Base-by-base conservation (phyloP, 2,329 filamentous ascomycete genomes). In the Lachnellula hyalina region DNA sequence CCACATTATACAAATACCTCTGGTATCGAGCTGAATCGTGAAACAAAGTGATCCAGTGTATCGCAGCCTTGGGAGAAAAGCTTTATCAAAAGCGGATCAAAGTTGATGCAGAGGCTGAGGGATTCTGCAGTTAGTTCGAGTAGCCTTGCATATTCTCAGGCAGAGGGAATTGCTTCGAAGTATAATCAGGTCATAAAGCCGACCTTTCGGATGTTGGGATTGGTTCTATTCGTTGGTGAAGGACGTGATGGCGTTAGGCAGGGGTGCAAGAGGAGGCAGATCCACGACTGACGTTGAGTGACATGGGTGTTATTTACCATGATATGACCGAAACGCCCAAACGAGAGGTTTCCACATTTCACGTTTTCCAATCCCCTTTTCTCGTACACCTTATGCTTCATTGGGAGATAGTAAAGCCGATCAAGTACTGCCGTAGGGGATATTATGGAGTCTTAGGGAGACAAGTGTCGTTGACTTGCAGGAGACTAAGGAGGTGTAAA, bases 21-120 rank as follows among this genome's bases (percentile, higher is more conserved):
- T 52, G 45, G 44, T 17, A 34, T 23, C 42, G 45, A 58, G 34
- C 14, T 49, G 44, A 54, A 40, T 19, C 11, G 25, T 36, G 63
- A 65, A 64, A 63, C 58, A 47, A 25, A 36, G 49, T 51, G 52
- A 46, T 64, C 63, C 57, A 64, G 49, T 51, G 44, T 60, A 55
- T 52, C 49, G 41, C 12, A 51, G 56, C 61, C 58, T 56, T 57
- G 49, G 55, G 45, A 44, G 49, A 55, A 63, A 58, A 61, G 51
- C 52, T 62, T 52, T 63, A 63, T 64, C 58, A 63, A 64, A 63
- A 65, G 62, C 61, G 63, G 62, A 64, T 52, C 58, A 52, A 41
- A 12, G 32, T 44, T 42, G 28, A 38, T 51, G 46, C 46, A 51
- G 51, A 61, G 56, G 44, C 52, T 59, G 51, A 61, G 49, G 48